Evolutionary conservation across 306 rosid genomes (phyloP).

Genomic region (Vachellia collinsii): DNA sequence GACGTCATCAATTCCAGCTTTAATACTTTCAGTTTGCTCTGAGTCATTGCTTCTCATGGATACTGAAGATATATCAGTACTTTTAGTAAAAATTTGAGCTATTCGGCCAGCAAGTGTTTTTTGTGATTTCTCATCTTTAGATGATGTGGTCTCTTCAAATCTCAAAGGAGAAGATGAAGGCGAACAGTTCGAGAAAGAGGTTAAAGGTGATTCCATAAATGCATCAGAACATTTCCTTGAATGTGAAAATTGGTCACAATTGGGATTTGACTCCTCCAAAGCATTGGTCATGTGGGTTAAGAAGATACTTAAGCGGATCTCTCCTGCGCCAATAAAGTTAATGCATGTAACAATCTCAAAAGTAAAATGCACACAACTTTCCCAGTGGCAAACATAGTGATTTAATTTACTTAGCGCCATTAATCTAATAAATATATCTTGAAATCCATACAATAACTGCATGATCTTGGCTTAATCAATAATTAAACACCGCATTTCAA

Average conservation of each 20-base stretch:
- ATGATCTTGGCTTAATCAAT: background rate
- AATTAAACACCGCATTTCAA: conserved; percentile 5
- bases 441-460: conserved; percentile 28
- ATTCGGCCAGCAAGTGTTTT: conserved; percentile 68
- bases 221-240: conserved; percentile 28
- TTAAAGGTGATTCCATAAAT: conserved; percentile 11
- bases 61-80: conserved; percentile 52
- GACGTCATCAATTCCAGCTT: conserved; percentile 51
- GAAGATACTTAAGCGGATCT: conserved; percentile 64
- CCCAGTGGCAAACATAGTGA: conserved; percentile 9
- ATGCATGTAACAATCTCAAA: conserved; percentile 16
- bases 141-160: conserved; percentile 48
- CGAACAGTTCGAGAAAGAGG: conserved; percentile 36
- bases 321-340: conserved; percentile 54
- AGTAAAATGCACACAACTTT: conserved; percentile 8
- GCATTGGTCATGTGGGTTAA: conserved; percentile 47
- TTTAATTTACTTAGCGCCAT: conserved; percentile 35
- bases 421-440: conserved; percentile 10
- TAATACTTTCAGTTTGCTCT: conserved; percentile 59
- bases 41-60: conserved; percentile 56
- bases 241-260: conserved; percentile 37
- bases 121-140: conserved; percentile 76
- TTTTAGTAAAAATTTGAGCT: conserved; percentile 79
- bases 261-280: conserved; percentile 41
- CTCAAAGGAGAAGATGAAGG: conserved; percentile 60